Conservation (phyloP, 768 basidiomycete genomes). For the Pleurotus tuber-regium region DNA sequence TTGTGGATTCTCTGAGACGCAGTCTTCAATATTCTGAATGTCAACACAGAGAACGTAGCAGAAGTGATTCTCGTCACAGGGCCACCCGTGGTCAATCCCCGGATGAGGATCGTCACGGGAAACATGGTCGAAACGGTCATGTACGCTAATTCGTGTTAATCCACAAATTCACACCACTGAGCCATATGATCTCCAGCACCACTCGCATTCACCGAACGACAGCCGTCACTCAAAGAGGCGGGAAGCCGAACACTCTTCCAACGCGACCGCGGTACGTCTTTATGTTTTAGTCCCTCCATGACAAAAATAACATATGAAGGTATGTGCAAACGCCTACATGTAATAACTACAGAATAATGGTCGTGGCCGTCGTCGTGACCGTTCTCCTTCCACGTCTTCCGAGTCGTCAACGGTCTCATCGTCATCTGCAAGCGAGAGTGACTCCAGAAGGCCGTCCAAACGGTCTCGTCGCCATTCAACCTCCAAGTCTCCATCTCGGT, state of each 20-base stretch:
- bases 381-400: background rate
- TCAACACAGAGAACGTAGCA: background rate
- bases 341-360: slow-evolving; percentile 10
- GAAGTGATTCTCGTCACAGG: background rate
- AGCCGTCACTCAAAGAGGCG: background rate
- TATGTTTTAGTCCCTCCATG: background rate
- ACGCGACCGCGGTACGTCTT: background rate
- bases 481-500: slow-evolving; percentile 13
- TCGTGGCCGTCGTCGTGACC: background rate
- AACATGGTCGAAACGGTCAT: background rate
- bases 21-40: background rate
- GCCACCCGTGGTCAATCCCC: background rate
- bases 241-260: too few species aligned
- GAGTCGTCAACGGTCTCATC: background rate
- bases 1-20: background rate
- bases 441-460: background rate
- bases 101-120: background rate
- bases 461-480: slow-evolving; percentile 16
- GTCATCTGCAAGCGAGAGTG: too few species aligned
- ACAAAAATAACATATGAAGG: background rate
- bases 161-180: background rate
- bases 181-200: too few species aligned
- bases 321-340: background rate
- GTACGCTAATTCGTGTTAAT: background rate
- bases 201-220: background rate